phyloP scores from a whole-genome alignment of 2,329 filamentous ascomycete genomes.

The Domatiomyces catenatus region DNA sequence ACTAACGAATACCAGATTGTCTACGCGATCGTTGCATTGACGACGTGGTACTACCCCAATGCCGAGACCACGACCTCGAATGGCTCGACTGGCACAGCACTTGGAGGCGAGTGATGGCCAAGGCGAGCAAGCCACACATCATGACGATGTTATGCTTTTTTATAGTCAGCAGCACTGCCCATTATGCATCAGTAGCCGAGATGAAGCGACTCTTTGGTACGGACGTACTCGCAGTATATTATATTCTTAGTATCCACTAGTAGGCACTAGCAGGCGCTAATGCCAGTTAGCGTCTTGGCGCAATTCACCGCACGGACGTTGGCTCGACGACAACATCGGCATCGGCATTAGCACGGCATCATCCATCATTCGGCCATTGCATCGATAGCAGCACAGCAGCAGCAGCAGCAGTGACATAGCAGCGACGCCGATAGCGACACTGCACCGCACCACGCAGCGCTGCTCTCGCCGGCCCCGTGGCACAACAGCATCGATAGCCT shows the following conservation, averaged over 20 bases:
- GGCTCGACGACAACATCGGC: not conserved
- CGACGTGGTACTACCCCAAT: constrained; percentile 47
- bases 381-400: not conserved
- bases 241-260: too few relatives aligned
- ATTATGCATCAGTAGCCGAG: not conserved
- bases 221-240: too few relatives aligned
- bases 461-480: too few relatives aligned
- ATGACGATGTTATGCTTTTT: too few relatives aligned
- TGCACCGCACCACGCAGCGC: not conserved
- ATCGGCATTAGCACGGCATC: not conserved
- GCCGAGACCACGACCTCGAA: constrained; percentile 21
- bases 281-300: too few relatives aligned
- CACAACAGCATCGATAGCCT: not conserved
- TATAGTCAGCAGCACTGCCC: not conserved
- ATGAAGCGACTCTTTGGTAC: not conserved
- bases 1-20: constrained; percentile 23
- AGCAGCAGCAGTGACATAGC: too few relatives aligned
- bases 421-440: not conserved
- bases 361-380: not conserved
- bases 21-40: constrained; percentile 48
- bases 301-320: not conserved
- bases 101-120: not conserved
- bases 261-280: too few relatives aligned
- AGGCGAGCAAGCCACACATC: not conserved
- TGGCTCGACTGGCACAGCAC: constrained; percentile 1